Evolutionary conservation across 495 filamentous ascomycete species (phyloP).

Genomic region (Xylaria bambusicola): DNA sequence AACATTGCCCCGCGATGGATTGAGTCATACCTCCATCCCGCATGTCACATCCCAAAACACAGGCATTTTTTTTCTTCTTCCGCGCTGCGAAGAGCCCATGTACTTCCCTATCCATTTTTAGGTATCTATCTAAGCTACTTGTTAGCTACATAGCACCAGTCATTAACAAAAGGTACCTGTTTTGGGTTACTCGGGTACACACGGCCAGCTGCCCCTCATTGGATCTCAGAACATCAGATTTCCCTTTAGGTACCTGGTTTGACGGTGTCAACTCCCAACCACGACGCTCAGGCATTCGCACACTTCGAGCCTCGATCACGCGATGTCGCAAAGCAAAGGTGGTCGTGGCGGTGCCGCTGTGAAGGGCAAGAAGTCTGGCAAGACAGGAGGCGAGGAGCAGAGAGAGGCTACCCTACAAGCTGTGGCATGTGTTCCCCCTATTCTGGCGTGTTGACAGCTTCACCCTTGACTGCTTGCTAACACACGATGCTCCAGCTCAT

Average conservation of each 20-base stretch:
- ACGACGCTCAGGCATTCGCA: not conserved
- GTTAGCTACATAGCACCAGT: too few relatives aligned
- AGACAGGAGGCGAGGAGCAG: constrained; percentile 58
- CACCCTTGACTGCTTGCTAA: not conserved
- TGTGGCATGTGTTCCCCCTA: constrained; percentile 65
- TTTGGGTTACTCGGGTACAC: not conserved
- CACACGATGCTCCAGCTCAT: constrained; percentile 58
- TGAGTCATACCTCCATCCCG: constrained; percentile 9
- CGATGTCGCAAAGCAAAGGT: constrained; percentile 50
- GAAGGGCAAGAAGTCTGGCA: constrained; percentile 60
- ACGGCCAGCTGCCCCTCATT: constrained; percentile 2
- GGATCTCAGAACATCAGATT: too few relatives aligned
- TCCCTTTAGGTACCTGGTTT: too few relatives aligned
- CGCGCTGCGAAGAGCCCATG: too few relatives aligned
- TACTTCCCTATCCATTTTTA: too few relatives aligned
- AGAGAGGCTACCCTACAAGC: constrained; percentile 88
- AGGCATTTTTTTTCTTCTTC: too few relatives aligned
- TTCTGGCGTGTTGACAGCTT: too few relatives aligned
- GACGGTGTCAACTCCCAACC: too few relatives aligned
- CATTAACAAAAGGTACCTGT: too few relatives aligned
- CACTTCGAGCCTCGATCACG: not conserved
- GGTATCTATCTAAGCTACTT: too few relatives aligned
- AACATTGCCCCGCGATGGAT: constrained; percentile 11
- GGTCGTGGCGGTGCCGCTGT: constrained; percentile 42
- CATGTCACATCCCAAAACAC: too few relatives aligned